Base-by-base conservation (phyloP, 1,139 yeast species). In the Kurtzmaniella quercitrusa region DNA sequence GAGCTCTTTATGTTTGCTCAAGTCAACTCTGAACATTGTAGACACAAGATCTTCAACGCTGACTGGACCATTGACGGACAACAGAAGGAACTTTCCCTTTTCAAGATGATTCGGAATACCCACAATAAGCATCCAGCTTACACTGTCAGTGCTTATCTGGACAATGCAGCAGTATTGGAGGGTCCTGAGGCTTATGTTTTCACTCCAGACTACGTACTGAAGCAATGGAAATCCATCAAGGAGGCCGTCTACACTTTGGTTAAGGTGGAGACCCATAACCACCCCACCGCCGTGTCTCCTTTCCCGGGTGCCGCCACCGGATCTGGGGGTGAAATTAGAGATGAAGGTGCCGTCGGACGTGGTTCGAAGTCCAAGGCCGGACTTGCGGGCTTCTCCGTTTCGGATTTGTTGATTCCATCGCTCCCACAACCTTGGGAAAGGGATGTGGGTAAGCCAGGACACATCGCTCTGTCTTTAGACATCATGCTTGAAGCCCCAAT, bases 291-390 rank as follows among this genome's bases (percentile, higher is more conserved):
- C 0, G 97, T 94, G 11, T 91, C 98, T 25, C 99, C 99, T 31
- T 94, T 88, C 68, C 93, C 98, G 4, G 99, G 99, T 66, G 99
- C 99, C 34, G 96, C 99, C 34, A 94, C 99, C 16, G 99, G 99
- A 52, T 91, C 98, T 17, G 99, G 99, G 65, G 99, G 99, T 70
- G 99, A 94, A 69, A 94, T 94, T 58, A 87, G 99, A 76, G 99
- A 94, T 65, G 99, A 94, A 70, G 98, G 98, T 68, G 98, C 99
- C 25, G 96, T 93, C 17, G 99, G 99, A 51, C 81, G 97, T 64
- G 99, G 99, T 43, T 93, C 98, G 21, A 88, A 89, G 65, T 82
- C 98, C 38, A 93, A 93, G 68, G 96, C 98, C 57, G 99, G 99
- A 44, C 75, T 94, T 51, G 77, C 95, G 43, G 99, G 99, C 6